Conservation (phyloP, 495 filamentous ascomycete species). For the Xylaria longipes region DNA sequence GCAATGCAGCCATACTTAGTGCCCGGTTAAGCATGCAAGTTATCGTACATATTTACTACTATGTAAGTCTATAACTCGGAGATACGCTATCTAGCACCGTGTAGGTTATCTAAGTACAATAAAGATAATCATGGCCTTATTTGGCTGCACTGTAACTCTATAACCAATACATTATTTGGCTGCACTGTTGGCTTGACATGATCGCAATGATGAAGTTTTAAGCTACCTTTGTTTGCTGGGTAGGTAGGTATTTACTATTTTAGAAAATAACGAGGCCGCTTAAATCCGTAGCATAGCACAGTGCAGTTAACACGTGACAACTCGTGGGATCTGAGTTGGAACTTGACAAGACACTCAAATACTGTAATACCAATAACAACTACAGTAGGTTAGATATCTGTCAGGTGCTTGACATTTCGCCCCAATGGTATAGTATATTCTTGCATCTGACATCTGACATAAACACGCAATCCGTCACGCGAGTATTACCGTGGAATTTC, state of each 20-base stretch:
- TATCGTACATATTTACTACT: neutral
- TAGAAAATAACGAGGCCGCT: neutral
- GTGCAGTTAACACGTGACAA: neutral
- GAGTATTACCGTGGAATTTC: neutral
- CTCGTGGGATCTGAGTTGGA: neutral
- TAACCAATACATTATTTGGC: no score
- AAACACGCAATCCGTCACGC: neutral
- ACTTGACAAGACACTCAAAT: neutral
- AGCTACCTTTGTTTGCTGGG: no score
- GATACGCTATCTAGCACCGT: no score
- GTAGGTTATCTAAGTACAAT: no score
- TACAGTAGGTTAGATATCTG: neutral
- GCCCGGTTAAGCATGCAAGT: neutral
- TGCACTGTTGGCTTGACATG: neutral
- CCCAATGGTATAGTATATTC: neutral
- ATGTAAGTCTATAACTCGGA: neutral
- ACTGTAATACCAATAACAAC: neutral
- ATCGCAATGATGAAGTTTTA: neutral
- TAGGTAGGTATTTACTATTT: no score
- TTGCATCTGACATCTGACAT: neutral
- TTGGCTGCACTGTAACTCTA: neutral
- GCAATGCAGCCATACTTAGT: neutral
- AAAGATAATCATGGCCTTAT: neutral
- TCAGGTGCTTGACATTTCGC: neutral
- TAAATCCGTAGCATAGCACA: neutral